Conservation (phyloP, 306 rosid genomes). For the Prunus persica region Prunus_persica_NCBIv2 NC_034016.1:12503001-12503500, state of each 20-base stretch:
- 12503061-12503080: too few relatives aligned
- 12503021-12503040: too few relatives aligned
- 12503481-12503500: background rate
- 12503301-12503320: background rate
- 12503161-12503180: too few relatives aligned
- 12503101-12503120: too few relatives aligned
- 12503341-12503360: background rate
- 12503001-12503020: too few relatives aligned
- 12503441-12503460: background rate
- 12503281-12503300: background rate
- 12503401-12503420: background rate
- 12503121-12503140: too few relatives aligned
- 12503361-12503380: background rate
- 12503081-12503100: too few relatives aligned
- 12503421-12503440: background rate
- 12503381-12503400: background rate
- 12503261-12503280: background rate
- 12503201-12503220: background rate
- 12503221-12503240: background rate
- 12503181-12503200: background rate
- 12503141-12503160: too few relatives aligned
- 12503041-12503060: too few relatives aligned
- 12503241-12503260: background rate
- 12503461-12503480: background rate
- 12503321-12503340: background rate